These are phyloP conservation scores for Eruca vesicaria DNA, from an alignment of 441 rosid genomes.

Conservation along the genomic window DNA sequence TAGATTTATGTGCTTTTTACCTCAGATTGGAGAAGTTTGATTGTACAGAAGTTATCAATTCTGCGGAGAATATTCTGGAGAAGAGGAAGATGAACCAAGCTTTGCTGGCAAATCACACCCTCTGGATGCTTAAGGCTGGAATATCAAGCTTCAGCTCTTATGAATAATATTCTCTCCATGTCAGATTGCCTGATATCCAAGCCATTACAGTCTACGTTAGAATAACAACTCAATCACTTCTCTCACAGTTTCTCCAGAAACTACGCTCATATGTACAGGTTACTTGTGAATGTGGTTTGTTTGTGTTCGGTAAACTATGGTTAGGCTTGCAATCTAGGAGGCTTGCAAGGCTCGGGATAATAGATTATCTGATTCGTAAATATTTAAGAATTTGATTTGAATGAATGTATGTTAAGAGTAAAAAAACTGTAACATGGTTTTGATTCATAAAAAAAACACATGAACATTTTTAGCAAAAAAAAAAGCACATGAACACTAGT, in stretches of 20 bases:
- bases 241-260: slow-evolving; percentile 69
- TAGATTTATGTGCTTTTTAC: too few relatives aligned
- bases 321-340: neutral
- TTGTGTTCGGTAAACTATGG: neutral
- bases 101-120: slow-evolving; percentile 75
- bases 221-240: slow-evolving; percentile 90
- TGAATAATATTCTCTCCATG: slow-evolving; percentile 13
- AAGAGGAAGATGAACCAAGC: slow-evolving; percentile 94
- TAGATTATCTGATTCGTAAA: too few relatives aligned
- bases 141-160: slow-evolving; percentile 25
- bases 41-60: slow-evolving; percentile 81
- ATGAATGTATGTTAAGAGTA: too few relatives aligned
- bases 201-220: slow-evolving; percentile 84
- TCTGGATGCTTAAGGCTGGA: slow-evolving; percentile 9
- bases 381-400: too few relatives aligned
- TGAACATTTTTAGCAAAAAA: too few relatives aligned
- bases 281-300: neutral
- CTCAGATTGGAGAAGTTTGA: slow-evolving; percentile 75
- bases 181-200: slow-evolving; percentile 82
- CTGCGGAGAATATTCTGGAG: slow-evolving; percentile 83
- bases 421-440: too few relatives aligned
- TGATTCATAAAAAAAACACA: too few relatives aligned
- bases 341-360: neutral
- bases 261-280: neutral
- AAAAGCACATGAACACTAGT: too few relatives aligned